Base-by-base conservation (phyloP, 1,284 basidiomycete genomes). In the Trametes sp. region DNA sequence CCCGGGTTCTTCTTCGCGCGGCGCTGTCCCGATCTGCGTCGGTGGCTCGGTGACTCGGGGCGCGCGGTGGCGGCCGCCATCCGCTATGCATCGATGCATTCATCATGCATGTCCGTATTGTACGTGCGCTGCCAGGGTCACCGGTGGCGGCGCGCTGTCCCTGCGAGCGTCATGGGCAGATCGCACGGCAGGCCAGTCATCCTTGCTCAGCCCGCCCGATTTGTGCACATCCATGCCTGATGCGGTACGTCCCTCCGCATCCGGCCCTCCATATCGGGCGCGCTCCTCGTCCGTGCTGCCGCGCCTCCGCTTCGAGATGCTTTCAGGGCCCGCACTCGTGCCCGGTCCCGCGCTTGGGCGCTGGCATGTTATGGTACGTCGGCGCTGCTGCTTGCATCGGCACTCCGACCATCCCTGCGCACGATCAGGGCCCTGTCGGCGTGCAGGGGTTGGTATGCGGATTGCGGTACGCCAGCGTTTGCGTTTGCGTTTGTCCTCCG, bases 11-110 rank as follows among this genome's bases (percentile, higher is more conserved):
- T 38, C 36, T 8, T 8, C 13, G 29, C 31, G 50, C 21, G 49
- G 23, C 51, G 51, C 44, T 29, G 44, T 28, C 44, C 54, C 54
- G 54, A 56, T 56, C 54, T 46, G 54, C 44, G 44, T 48, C 54
- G 54, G 54, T 55, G 31, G 23, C 31, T 54, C 38, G 28, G 41
- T n/a, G 41, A 42, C 36, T 54, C 53, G 38, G 29, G 16, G 36
- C 29, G 36, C 23, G 36, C 24, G 51, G 51, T 38, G 51, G 36
- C 23, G 36, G 11, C 9, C 31, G 31, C 31, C 31, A 1, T 23
- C 46, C 26, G 26, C 28, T n/a, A n/a, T n/a, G n/a, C 46, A 24
- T 13, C 44, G 44, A 16, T 21, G 45, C 45, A 23, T 11, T 36
- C 35, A 3, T 36, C n/a, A 44, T 28, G 23, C 45, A 48, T 8